These are phyloP conservation scores for Tuber aestivum DNA, from an alignment of 495 filamentous ascomycete genomes.

Conservation along the genomic window DNA sequence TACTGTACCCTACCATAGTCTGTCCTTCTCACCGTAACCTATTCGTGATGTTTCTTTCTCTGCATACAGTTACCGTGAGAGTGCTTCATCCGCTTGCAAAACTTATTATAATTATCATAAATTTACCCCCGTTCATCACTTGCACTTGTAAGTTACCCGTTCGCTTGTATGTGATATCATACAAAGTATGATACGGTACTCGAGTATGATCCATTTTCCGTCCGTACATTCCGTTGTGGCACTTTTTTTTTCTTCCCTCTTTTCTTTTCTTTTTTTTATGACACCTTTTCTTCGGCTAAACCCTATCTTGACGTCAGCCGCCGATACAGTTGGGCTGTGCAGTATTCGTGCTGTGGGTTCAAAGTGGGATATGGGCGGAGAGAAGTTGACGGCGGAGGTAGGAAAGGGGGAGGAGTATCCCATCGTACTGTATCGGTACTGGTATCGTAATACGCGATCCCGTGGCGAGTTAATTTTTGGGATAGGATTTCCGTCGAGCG, in stretches of 20 bases:
- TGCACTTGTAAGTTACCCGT: no score
- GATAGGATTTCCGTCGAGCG: background rate
- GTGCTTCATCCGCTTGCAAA: no score
- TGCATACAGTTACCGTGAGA: no score
- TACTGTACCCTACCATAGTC: no score
- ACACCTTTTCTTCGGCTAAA: background rate
- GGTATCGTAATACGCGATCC: background rate
- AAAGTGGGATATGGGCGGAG: background rate
- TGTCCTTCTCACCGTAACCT: no score
- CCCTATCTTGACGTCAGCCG: background rate
- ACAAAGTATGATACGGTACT: no score
- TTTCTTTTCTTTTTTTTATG: background rate
- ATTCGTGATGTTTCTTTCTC: no score
- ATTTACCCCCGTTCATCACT: background rate
- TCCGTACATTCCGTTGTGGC: background rate
- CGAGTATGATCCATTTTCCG: no score
- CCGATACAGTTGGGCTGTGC: no score
- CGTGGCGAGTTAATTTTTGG: background rate
- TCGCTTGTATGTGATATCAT: background rate
- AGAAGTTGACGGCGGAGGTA: background rate
- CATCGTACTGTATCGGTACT: no score
- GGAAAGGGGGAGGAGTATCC: background rate
- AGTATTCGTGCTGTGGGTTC: no score
- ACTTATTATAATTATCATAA: no score
- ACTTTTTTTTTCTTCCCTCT: background rate